Percentiles rank a stretch among this genome's conserved stretches.
phyloP scores from a whole-genome alignment of 768 basidiomycete species.

The Podaxis pistillaris region DNA sequence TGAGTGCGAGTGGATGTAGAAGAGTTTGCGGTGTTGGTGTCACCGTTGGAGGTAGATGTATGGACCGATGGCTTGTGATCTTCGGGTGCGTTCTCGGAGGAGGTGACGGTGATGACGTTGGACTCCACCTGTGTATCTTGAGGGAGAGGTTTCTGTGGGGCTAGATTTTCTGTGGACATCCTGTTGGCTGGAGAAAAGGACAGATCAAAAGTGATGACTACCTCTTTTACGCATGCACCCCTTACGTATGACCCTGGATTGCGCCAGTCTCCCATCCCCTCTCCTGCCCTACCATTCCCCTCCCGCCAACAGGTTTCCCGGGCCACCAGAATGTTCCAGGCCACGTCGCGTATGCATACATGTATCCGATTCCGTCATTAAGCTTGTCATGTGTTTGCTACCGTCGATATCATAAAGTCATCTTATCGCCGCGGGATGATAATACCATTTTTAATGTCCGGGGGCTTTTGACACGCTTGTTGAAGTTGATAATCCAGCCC shows the following conservation, averaged over 20 bases:
- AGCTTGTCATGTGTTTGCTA: neutral
- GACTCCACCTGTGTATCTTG: neutral
- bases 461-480: neutral
- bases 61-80: neutral
- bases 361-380: neutral
- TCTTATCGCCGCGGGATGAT: neutral
- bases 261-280: neutral
- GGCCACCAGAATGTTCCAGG: neutral
- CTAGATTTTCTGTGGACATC: conserved; percentile 8
- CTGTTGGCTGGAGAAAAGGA: conserved; percentile 2
- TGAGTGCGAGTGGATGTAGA: conserved; percentile 4
- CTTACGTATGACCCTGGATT: conserved; percentile 6
- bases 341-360: neutral
- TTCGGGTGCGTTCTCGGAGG: neutral
- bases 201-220: conserved; percentile 12
- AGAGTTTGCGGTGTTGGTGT: neutral
- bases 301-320: neutral
- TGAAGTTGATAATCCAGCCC: neutral
- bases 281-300: neutral
- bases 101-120: conserved; percentile 3
- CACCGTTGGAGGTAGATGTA: neutral
- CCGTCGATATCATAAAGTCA: neutral
- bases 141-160: neutral
- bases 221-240: conserved; percentile 9
- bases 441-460: neutral